phyloP scores from a whole-genome alignment of 495 filamentous ascomycete genomes.

The Terfezia claveryi region DNA sequence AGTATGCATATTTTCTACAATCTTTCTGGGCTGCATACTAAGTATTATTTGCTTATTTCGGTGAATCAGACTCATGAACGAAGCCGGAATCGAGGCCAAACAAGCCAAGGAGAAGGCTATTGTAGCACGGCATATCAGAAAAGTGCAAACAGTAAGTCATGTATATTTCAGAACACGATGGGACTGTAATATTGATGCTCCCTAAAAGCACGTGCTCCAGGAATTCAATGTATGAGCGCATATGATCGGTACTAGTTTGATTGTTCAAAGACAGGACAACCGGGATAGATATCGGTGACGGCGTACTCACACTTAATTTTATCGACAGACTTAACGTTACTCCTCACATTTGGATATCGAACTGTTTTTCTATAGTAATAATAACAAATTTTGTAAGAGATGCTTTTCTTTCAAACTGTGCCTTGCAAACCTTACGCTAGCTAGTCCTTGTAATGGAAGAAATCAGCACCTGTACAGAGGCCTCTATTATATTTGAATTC shows the following conservation, averaged over 20 bases:
- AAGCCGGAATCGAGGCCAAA: constrained; percentile 56
- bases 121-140: constrained; percentile 49
- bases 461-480: too few species aligned
- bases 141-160: constrained; percentile 46
- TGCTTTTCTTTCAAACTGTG: too few species aligned
- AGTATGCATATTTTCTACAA: constrained; percentile 25
- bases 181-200: constrained; percentile 1
- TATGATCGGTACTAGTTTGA: not conserved
- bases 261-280: not conserved
- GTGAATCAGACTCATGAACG: constrained; percentile 48
- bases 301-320: too few species aligned
- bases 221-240: constrained; percentile 50
- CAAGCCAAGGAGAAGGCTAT: constrained; percentile 50
- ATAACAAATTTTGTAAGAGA: too few species aligned
- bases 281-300: too few species aligned
- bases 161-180: not conserved
- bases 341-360: too few species aligned
- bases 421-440: too few species aligned
- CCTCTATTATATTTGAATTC: too few species aligned
- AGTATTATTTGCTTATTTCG: constrained; percentile 4
- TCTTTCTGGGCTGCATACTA: constrained; percentile 8
- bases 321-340: too few species aligned
- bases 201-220: constrained; percentile 38
- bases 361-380: too few species aligned
- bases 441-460: too few species aligned